Conservation (phyloP, 805 yeast species). For the Cyberlindnera maclurae region DNA sequence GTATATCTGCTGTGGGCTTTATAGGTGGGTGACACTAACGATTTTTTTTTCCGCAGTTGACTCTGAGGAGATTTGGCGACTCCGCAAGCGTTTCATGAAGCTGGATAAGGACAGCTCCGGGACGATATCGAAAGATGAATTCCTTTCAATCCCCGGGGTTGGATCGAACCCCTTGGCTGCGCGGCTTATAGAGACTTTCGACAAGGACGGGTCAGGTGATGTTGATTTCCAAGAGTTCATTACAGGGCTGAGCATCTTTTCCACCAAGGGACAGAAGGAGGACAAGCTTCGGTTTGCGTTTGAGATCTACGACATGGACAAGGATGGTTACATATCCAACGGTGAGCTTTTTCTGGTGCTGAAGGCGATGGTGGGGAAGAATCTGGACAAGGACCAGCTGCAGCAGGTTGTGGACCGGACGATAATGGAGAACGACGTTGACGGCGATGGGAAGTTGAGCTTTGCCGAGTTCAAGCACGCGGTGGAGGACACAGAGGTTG, state of each 20-base stretch:
- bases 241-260: constrained; percentile 77
- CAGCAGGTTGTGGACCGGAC: constrained; percentile 98
- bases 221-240: constrained; percentile 95
- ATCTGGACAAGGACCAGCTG: constrained; percentile 75
- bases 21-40: background rate
- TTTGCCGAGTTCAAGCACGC: constrained; percentile 83
- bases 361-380: constrained; percentile 95
- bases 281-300: constrained; percentile 88
- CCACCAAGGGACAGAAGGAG: constrained; percentile 70
- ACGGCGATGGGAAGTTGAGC: constrained; percentile 79
- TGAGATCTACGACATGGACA: constrained; percentile 89
- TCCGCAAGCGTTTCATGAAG: constrained; percentile 91
- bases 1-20: constrained; percentile 13
- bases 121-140: constrained; percentile 84
- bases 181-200: constrained; percentile 90
- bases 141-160: constrained; percentile 88
- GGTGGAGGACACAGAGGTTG: constrained; percentile 47
- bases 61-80: constrained; percentile 83
- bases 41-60: constrained; percentile 53
- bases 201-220: constrained; percentile 85
- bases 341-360: constrained; percentile 90
- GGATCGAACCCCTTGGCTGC: constrained; percentile 83
- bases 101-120: constrained; percentile 91
- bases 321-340: constrained; percentile 90
- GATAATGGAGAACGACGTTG: constrained; percentile 83